Base-by-base conservation (phyloP, 352 stramenopile genomes). In the Phytophthora hybrid region DNA sequence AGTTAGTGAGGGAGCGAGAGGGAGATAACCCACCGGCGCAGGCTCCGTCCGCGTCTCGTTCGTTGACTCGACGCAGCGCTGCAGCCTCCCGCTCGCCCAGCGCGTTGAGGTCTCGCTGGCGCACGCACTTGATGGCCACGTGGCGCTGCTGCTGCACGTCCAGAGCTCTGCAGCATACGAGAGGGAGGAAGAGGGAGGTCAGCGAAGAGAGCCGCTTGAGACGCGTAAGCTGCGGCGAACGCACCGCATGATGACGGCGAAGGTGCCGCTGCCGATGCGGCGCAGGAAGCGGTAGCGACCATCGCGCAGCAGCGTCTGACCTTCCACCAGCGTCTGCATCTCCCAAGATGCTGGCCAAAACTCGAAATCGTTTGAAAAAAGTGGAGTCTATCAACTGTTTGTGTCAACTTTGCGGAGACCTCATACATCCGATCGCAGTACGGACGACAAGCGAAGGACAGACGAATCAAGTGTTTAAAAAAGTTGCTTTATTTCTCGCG, bases 61-160 rank as follows among this genome's bases (percentile, higher is more conserved):
- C 71, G 66, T 83, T 83, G 7, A 93, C 63, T 18, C 66, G 59
- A 3, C 49, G 71, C 49, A 94, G 72, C n/a, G 87, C 56, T 16
- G 66, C 66, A 52, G 80, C 84, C 61, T 94, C 88, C 32, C 80
- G 86, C 67, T 91, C 80, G 53, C 82, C 85, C 53, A 92, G 77
- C 31, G 77, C 77, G 63, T 85, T 88, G 52, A 87, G 76, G 58
- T 80, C 76, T 57, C 59, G 68, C 53, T 82, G 68, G 14, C 82
- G 77, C 2, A 89, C 81, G 73, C 83, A 91, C 65, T 94, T 94
- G 70, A 94, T 88, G 56, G 88, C 88, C 21, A 94, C 88, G 39
- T 80, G 66, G n/a, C 34, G 57, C 41, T 80, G 52, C 1, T 76
- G 71, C 29, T 66, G 62, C 53, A 83, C 62, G 74, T 94, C 88